phyloP scores from a whole-genome alignment of 352 stramenopile genomes.

The Elongisporangium anandrum region DNA sequence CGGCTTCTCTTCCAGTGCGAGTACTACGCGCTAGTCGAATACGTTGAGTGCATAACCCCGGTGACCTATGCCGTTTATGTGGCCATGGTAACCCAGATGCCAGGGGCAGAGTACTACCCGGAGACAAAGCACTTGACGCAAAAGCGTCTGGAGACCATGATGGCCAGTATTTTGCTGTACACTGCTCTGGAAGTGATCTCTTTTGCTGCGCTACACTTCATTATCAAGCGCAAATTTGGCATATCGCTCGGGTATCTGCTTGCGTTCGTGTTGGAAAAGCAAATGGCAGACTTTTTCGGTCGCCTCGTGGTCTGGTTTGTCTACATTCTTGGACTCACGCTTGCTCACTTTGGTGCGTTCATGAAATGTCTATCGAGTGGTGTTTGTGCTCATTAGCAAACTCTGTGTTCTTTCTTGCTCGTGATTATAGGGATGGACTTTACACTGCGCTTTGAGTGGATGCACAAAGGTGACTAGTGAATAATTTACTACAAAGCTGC shows the following conservation, averaged over 20 bases:
- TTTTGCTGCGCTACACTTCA: background rate
- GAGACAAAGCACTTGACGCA: slow-evolving; percentile 10
- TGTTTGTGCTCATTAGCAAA: no score
- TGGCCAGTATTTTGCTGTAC: slow-evolving; percentile 12
- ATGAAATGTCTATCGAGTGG: no score
- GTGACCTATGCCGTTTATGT: slow-evolving; percentile 18
- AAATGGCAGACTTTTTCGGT: background rate
- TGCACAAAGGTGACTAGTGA: no score
- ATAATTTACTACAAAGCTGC: no score
- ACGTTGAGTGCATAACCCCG: slow-evolving; percentile 23
- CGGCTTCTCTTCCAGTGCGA: slow-evolving; percentile 15
- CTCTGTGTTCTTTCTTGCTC: background rate
- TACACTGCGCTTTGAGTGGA: slow-evolving; percentile 1
- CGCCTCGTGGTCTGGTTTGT: slow-evolving; percentile 3
- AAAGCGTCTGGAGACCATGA: slow-evolving; percentile 2
- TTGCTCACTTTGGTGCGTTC: background rate
- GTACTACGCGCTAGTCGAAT: slow-evolving; percentile 19
- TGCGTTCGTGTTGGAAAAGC: slow-evolving; percentile 1
- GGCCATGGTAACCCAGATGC: slow-evolving; percentile 5
- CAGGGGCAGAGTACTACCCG: slow-evolving; percentile 13
- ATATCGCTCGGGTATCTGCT: slow-evolving; percentile 1
- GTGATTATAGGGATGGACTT: background rate
- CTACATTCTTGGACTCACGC: background rate
- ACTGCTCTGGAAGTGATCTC: background rate
- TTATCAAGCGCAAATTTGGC: background rate